These are phyloP conservation scores for Melastoma candidum DNA, from an alignment of 441 rosid species.

Conservation along the genomic window DNA sequence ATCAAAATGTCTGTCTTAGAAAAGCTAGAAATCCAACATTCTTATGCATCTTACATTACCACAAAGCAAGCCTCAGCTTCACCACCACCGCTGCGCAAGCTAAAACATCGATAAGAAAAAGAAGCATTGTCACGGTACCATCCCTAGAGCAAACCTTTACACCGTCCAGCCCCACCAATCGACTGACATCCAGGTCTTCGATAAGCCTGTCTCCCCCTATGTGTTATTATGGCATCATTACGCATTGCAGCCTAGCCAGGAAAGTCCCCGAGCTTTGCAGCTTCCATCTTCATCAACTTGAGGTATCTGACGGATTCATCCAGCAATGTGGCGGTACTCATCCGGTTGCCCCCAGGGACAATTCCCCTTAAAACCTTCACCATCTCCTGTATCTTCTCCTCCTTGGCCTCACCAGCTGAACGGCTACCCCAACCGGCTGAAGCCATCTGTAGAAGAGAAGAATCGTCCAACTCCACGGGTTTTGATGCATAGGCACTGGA, in stretches of 20 bases:
- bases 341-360: slow-evolving; percentile 67
- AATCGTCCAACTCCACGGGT: slow-evolving; percentile 24
- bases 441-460: slow-evolving; percentile 27
- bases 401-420: slow-evolving; percentile 39
- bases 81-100: no score
- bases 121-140: no score
- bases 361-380: slow-evolving; percentile 66
- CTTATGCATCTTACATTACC: no score
- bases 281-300: slow-evolving; percentile 74
- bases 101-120: no score
- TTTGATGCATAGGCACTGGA: slow-evolving; percentile 31
- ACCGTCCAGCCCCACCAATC: no score
- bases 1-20: no score
- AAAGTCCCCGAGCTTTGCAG: slow-evolving; percentile 54
- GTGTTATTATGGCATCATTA: no score
- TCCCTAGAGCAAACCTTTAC: no score
- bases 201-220: no score
- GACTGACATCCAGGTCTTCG: no score
- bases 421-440: slow-evolving; percentile 26
- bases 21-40: no score
- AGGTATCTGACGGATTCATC: slow-evolving; percentile 89
- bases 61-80: no score
- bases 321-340: slow-evolving; percentile 58
- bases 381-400: slow-evolving; percentile 67
- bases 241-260: slow-evolving; percentile 17